phyloP scores from a whole-genome alignment of 2,329 filamentous ascomycete genomes.

The Phialemoniopsis sp. region DNA sequence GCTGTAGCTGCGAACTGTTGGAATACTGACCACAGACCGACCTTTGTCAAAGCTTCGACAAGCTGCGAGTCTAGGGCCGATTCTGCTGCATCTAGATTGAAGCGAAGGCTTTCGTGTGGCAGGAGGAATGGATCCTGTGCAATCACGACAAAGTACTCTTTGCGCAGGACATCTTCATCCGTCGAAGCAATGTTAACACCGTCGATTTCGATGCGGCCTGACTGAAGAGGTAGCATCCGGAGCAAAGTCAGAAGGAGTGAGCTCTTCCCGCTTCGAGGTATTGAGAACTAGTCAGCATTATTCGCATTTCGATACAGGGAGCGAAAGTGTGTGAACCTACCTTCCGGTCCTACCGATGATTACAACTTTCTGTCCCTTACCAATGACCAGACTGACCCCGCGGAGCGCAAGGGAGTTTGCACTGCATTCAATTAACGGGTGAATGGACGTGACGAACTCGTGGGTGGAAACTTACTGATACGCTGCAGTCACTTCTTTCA shows the following conservation, averaged over 20 bases:
- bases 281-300: background rate
- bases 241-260: constrained; percentile 41
- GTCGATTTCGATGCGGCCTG: constrained; percentile 41
- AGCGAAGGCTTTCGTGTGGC: constrained; percentile 7
- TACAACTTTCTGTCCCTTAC: constrained; percentile 40
- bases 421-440: constrained; percentile 5
- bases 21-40: constrained; percentile 1
- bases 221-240: constrained; percentile 38
- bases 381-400: constrained; percentile 18
- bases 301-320: background rate
- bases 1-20: no score
- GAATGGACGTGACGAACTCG: background rate
- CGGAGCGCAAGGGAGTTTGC: constrained; percentile 14
- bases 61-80: constrained; percentile 2
- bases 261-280: constrained; percentile 30
- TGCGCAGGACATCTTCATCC: constrained; percentile 38
- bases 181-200: constrained; percentile 38
- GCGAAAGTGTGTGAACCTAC: constrained; percentile 16
- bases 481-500: constrained; percentile 19
- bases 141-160: constrained; percentile 26
- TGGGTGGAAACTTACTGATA: constrained; percentile 15
- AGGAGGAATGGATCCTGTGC: constrained; percentile 21
- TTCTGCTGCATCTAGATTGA: constrained; percentile 8
- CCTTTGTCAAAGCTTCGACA: constrained; percentile 2
- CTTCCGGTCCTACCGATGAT: constrained; percentile 50